Evolutionary conservation across 768 basidiomycete species (phyloP), one percentile per base, ranked within the genome.

Genomic region (Leccinum disarticulatum): DNA sequence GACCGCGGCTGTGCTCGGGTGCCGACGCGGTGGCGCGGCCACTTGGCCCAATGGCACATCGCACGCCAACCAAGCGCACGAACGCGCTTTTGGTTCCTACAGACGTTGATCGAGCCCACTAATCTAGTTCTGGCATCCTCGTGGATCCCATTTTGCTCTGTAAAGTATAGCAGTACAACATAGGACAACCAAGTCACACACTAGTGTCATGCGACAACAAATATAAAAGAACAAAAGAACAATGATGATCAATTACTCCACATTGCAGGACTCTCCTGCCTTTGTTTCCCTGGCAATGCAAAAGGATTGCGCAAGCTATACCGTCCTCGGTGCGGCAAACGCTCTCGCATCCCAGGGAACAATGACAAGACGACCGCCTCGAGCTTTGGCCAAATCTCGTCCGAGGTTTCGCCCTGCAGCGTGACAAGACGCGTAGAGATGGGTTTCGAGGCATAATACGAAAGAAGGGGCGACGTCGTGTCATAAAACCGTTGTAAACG

Each of bases 381-480:
- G 11, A 96, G 80, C 63, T 87, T 77, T 3, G 91, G 92, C 93
- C 93, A 95, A 62, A 95, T 95, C 72, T 94, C 91, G 67, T 95
- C 90, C 3, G 90, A 91, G 8, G 91, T 91, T 57, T 79, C 75
- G 3, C 93, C 93, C 19, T 81, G 77, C 31, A 96, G 72, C 3
- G 86, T 85, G 54, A 80, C 80, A 17, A 87, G 71, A 53, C 75
- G 77, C 28, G 80, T 74, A 15, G 81, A 77, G 8, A 76, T 68
- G 38, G 77, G 68, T 25, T 73, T 64, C 28, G 72, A 73, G 25
- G 77, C 62, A 72, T 88, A 95, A 73, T 93, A 88, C 17, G 80
- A 76, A 15, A 96, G 76, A n/a, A 96, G 78, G 6, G 94, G 92
- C 3, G 88, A 84, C 1, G 93, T 96, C 13, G 87, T 83, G 4